phyloP scores from a whole-genome alignment of 2,329 filamentous ascomycete genomes.

The Aspergillus unguis region DNA sequence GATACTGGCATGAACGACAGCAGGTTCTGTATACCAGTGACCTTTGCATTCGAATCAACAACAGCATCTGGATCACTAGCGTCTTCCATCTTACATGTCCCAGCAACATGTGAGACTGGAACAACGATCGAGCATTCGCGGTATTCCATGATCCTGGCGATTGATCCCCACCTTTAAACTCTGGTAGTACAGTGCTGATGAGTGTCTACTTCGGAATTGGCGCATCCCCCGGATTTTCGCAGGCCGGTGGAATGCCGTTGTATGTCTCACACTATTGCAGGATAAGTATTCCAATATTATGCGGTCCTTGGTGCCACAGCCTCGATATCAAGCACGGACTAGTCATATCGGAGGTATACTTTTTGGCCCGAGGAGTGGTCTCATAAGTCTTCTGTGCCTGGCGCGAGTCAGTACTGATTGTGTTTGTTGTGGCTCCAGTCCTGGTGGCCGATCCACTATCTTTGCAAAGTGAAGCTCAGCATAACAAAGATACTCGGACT shows the following conservation, averaged over 20 bases:
- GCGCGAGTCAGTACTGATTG: not conserved
- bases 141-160: too few relatives aligned
- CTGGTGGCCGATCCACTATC: conserved; percentile 4
- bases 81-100: conserved; percentile 41
- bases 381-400: not conserved
- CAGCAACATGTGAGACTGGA: conserved; percentile 33
- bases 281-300: too few relatives aligned
- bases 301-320: not conserved
- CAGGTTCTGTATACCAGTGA: conserved; percentile 26
- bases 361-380: not conserved
- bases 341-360: not conserved
- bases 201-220: too few relatives aligned
- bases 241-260: too few relatives aligned
- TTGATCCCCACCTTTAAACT: too few relatives aligned
- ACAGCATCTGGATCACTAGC: conserved; percentile 31
- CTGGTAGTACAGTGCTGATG: too few relatives aligned
- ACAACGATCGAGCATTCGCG: conserved; percentile 16
- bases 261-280: too few relatives aligned
- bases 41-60: conserved; percentile 31
- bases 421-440: not conserved
- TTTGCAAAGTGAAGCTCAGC: conserved; percentile 6
- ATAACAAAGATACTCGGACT: not conserved
- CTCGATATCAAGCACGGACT: not conserved
- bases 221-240: too few relatives aligned
- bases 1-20: conserved; percentile 10